These are phyloP conservation scores for Torulaspora indica DNA, from an alignment of 805 yeast genomes.

Conservation along the genomic window DNA sequence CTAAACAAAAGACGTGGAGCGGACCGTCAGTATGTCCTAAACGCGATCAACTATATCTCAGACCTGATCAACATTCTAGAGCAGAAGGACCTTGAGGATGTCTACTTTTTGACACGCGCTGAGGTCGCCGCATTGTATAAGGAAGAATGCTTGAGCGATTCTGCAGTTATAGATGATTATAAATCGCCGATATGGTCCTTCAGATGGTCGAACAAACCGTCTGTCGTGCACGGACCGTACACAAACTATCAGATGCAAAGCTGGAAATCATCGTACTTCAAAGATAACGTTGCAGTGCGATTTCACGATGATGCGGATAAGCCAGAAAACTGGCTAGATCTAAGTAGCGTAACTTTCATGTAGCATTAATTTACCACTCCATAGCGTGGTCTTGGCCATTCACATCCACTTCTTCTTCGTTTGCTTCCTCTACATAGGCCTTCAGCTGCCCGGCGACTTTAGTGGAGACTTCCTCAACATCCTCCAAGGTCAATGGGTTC, in stretches of 20 bases:
- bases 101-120: conserved; percentile 44
- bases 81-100: conserved; percentile 38
- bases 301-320: conserved; percentile 26
- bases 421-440: conserved; percentile 31
- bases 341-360: conserved; percentile 27
- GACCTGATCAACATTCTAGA: conserved; percentile 42
- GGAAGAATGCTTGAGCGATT: conserved; percentile 30
- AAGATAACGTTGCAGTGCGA: conserved; percentile 42
- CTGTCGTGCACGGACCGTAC: conserved; percentile 44
- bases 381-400: conserved; percentile 24
- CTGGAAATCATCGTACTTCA: conserved; percentile 50
- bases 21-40: conserved; percentile 6
- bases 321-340: conserved; percentile 26
- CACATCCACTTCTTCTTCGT: conserved; percentile 14
- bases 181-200: conserved; percentile 40
- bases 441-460: conserved; percentile 31
- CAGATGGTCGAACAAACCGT: conserved; percentile 38
- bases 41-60: conserved; percentile 39
- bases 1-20: conserved; percentile 31
- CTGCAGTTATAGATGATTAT: conserved; percentile 16
- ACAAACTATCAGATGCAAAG: conserved; percentile 51
- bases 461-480: conserved; percentile 34
- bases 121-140: conserved; percentile 33
- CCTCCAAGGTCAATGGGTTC: conserved; percentile 34
- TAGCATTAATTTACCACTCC: conserved; percentile 24